Percentiles rank a stretch among this genome's conserved stretches.
These are phyloP conservation scores for Delonix regia DNA, from an alignment of 306 rosid genomes.

Conservation along the genomic window DNA sequence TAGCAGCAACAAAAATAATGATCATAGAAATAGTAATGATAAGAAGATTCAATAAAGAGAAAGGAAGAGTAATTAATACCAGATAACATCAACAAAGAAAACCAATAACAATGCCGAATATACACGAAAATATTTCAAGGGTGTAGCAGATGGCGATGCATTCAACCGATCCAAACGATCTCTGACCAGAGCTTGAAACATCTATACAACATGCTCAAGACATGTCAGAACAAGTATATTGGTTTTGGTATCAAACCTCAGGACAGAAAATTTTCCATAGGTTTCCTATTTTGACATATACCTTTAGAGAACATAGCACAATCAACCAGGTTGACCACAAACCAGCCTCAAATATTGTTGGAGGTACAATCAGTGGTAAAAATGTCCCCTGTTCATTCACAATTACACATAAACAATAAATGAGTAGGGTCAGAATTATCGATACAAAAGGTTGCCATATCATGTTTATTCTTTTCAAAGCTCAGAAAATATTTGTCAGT, in stretches of 20 bases:
- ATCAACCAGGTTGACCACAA: constrained; percentile 91
- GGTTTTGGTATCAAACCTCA: constrained; percentile 27
- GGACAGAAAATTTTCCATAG: constrained; percentile 1
- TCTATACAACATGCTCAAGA: constrained; percentile 54
- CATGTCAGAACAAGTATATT: constrained; percentile 30
- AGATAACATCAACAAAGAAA: constrained; percentile 71
- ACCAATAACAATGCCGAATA: constrained; percentile 80
- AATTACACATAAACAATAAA: constrained; percentile 18
- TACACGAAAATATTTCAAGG: constrained; percentile 88
- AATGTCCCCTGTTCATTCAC: constrained; percentile 76
- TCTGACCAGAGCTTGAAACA: constrained; percentile 98
- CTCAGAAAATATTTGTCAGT: not conserved
- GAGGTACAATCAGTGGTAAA: constrained; percentile 85
- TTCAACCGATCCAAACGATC: constrained; percentile 90
- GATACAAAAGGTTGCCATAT: not conserved
- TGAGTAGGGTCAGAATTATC: constrained; percentile 14
- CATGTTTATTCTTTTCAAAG: constrained; percentile 19
- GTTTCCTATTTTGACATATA: constrained; percentile 32
- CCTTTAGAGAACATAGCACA: constrained; percentile 89
- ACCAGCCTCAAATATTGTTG: constrained; percentile 80
- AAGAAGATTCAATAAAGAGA: not conserved
- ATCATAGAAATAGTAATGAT: constrained; percentile 1
- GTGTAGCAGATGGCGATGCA: constrained; percentile 94
- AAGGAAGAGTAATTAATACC: constrained; percentile 53
- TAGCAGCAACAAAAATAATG: not conserved